Base-by-base conservation (phyloP, 495 filamentous ascomycete genomes). In the Podospora tetraspora region DNA sequence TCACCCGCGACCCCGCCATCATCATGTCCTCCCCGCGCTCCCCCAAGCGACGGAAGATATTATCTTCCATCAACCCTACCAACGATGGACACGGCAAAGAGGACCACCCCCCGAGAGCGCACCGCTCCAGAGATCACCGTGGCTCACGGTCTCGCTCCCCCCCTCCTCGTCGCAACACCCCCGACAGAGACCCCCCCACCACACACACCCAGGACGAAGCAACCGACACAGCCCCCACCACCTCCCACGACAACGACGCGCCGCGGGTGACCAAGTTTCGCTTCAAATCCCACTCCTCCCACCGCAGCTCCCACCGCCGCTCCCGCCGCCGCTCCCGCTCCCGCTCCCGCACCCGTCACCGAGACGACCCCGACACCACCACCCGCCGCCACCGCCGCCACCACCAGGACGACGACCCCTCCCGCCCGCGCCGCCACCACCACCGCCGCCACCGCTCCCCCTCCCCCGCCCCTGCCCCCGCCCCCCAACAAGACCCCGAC, bases 1-100 rank as follows among this genome's bases (percentile, higher is more conserved):
- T 57, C 59, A n/a, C 57, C 43, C 27, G 6, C 56, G 3, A 16
- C 30, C 43, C 62, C 34, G 22, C 4, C 62, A 63, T 76, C 72
- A 27, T 27, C 27, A 77, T 73, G 67, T 69, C 72, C n/a, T 71
- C 73, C 62, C 70, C 77, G 37, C 68, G 75, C 64, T 83, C 81
- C 66, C 82, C 82, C 30, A 81, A 78, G 63, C 78, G 80, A 70
- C 79, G 80, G 68, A 80, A 79, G 59, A 80, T 83, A 57, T 71
- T 84, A 19, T 76, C 79, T 1, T 83, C 81, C 3, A 77, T 82
- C 69, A 83, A 84, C 63, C 80, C 75, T 10, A 66, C 68, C 43
- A 61, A 68, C 6, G 16, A 61, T 11, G 1, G 27, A 12, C 25
- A 9, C 61, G 32, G 34, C 19, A 64, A 52, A 52, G 43, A 52